Evolutionary conservation across 805 yeast genomes (phyloP).

Genomic region (Ogataea glucozyma): DNA sequence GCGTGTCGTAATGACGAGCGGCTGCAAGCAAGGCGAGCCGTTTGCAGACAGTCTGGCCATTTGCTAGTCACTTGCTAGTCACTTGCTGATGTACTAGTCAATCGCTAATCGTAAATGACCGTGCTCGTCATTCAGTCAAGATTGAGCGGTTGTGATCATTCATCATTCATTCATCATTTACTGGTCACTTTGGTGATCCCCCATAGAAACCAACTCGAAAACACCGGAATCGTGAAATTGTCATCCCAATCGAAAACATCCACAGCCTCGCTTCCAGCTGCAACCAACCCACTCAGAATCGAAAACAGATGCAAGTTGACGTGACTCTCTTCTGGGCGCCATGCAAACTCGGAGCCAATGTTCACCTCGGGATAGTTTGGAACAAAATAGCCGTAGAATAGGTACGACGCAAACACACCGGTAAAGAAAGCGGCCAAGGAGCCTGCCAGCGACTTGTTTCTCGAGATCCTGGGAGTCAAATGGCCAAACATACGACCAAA

Average conservation of each 20-base stretch:
- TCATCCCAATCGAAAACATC: constrained; percentile 81
- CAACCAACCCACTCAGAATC: constrained; percentile 71
- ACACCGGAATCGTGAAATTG: constrained; percentile 89
- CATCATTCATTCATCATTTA: not conserved
- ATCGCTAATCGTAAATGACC: not conserved
- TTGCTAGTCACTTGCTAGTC: too few species aligned
- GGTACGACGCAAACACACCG: constrained; percentile 66
- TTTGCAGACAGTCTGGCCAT: not conserved
- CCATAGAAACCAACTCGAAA: constrained; percentile 66
- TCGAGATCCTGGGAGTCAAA: constrained; percentile 73
- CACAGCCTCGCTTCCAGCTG: constrained; percentile 84
- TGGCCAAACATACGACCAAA: constrained; percentile 86
- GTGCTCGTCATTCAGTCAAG: too few species aligned
- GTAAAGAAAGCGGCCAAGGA: constrained; percentile 79
- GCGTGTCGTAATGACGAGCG: too few species aligned
- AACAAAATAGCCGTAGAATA: constrained; percentile 71
- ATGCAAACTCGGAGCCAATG: constrained; percentile 52
- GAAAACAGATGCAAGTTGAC: constrained; percentile 57
- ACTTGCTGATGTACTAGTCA: too few species aligned
- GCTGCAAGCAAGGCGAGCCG: not conserved
- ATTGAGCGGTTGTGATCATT: too few species aligned
- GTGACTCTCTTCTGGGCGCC: constrained; percentile 62
- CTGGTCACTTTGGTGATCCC: constrained; percentile 23
- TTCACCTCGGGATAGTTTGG: constrained; percentile 62
- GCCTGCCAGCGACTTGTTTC: constrained; percentile 86